phyloP scores from a whole-genome alignment of 2,329 filamentous ascomycete genomes.

The Fusarium goolgardi region DNA sequence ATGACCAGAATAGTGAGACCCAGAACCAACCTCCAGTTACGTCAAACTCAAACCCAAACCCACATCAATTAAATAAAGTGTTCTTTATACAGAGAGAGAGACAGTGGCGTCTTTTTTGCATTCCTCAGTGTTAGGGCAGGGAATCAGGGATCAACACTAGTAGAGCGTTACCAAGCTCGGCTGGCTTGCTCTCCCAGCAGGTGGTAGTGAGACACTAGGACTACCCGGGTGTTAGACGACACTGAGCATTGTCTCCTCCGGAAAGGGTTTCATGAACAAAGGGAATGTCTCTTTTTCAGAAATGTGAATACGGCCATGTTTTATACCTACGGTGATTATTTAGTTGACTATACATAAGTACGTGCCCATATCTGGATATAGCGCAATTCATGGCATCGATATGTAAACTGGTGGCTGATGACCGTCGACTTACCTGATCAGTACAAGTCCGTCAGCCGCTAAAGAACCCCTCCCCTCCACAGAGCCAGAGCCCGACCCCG shows the following conservation, averaged over 20 bases:
- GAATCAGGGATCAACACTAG: slow-evolving; percentile 37
- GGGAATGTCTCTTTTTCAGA: slow-evolving; percentile 14
- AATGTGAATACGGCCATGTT: slow-evolving; percentile 31
- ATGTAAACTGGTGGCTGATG: slow-evolving; percentile 24
- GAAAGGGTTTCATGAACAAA: slow-evolving; percentile 30
- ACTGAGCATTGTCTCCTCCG: slow-evolving; percentile 26
- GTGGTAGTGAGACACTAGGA: slow-evolving; percentile 25
- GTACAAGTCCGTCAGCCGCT: slow-evolving; percentile 27
- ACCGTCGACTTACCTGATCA: slow-evolving; percentile 26
- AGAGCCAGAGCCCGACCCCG: slow-evolving; percentile 3
- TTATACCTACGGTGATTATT: neutral
- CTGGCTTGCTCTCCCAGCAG: slow-evolving; percentile 29
- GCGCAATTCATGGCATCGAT: neutral
- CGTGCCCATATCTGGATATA: neutral
- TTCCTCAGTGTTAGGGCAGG: slow-evolving; percentile 29
- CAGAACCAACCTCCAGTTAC: slow-evolving; percentile 29
- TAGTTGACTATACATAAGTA: neutral
- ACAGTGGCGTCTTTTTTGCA: slow-evolving; percentile 35
- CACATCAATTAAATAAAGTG: slow-evolving; percentile 13
- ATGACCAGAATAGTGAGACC: slow-evolving; percentile 1
- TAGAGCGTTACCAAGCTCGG: slow-evolving; percentile 36
- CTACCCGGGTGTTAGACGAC: slow-evolving; percentile 3
- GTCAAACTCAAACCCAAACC: slow-evolving; percentile 9
- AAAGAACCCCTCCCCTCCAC: slow-evolving; percentile 26
- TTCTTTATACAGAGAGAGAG: slow-evolving; percentile 3